phyloP scores from a whole-genome alignment of 1,284 basidiomycete genomes.

The Puccinia hordei region DNA sequence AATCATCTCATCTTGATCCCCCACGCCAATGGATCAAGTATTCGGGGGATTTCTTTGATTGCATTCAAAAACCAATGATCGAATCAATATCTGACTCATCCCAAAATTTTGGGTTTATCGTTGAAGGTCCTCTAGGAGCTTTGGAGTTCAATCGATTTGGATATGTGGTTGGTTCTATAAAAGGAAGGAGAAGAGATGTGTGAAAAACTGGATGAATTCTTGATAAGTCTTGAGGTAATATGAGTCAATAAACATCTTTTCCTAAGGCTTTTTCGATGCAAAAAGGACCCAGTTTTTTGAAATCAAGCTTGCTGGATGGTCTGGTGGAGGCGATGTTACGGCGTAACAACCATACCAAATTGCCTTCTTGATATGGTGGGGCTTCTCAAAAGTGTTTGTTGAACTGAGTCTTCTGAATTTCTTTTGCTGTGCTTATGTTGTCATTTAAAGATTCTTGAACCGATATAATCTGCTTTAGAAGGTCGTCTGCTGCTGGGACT shows the following conservation, averaged over 20 bases:
- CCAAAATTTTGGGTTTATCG: no score
- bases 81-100: not conserved
- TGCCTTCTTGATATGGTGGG: not conserved
- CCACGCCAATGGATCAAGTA: not conserved
- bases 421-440: not conserved
- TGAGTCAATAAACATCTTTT: not conserved
- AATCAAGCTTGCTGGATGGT: not conserved
- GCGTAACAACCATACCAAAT: not conserved
- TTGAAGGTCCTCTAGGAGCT: no score
- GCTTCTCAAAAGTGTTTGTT: not conserved
- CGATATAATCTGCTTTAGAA: not conserved
- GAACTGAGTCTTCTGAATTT: not conserved
- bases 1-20: not conserved
- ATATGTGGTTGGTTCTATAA: no score
- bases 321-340: not conserved
- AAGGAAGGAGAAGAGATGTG: not conserved
- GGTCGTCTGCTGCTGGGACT: slow-evolving; percentile 3
- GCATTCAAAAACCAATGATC: not conserved
- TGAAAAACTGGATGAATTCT: not conserved
- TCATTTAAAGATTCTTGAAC: not conserved
- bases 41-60: not conserved
- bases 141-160: no score
- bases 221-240: not conserved
- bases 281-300: not conserved
- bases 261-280: no score